A percentile compares a stretch with the other conserved stretches of the same genome.
Conservation (phyloP, 768 basidiomycete species). For the Trametopsis cervina region DNA sequence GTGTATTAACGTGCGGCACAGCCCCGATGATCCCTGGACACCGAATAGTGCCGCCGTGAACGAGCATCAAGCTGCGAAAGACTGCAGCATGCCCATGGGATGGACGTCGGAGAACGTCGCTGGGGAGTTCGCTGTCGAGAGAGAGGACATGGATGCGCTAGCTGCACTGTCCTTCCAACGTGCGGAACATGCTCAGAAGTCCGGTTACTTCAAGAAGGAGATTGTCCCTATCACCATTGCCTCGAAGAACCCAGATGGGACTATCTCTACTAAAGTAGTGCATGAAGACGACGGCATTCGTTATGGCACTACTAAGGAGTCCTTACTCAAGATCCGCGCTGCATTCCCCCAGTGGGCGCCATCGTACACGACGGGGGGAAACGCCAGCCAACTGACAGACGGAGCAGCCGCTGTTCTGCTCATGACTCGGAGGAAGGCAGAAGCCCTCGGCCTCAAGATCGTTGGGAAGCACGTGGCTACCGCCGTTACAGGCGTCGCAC, state of each 20-base stretch:
- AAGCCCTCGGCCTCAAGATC: constrained; percentile 63
- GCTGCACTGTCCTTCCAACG: constrained; percentile 73
- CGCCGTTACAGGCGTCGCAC: constrained; percentile 63
- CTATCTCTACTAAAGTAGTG: constrained; percentile 45
- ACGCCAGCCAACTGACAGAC: constrained; percentile 81
- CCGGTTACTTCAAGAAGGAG: constrained; percentile 58
- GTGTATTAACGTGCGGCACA: constrained; percentile 22
- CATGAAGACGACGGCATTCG: constrained; percentile 75
- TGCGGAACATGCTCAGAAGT: constrained; percentile 66
- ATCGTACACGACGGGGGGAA: constrained; percentile 71
- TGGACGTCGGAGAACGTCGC: constrained; percentile 91
- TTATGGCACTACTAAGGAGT: constrained; percentile 62
- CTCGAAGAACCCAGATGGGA: constrained; percentile 51
- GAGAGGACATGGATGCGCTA: constrained; percentile 70
- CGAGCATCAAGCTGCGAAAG: constrained; percentile 45
- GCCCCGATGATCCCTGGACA: constrained; percentile 59
- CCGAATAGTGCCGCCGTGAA: constrained; percentile 56
- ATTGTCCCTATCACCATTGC: constrained; percentile 73
- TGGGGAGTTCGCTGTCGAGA: constrained; percentile 58
- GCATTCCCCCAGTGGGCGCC: constrained; percentile 85
- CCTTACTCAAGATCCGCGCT: constrained; percentile 53
- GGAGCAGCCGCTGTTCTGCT: constrained; percentile 76
- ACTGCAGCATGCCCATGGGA: constrained; percentile 72
- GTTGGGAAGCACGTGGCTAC: constrained; percentile 79
- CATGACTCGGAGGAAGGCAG: constrained; percentile 77